Conservation (phyloP, 2,329 filamentous ascomycete species). For the Helicocarpus griseus region DNA sequence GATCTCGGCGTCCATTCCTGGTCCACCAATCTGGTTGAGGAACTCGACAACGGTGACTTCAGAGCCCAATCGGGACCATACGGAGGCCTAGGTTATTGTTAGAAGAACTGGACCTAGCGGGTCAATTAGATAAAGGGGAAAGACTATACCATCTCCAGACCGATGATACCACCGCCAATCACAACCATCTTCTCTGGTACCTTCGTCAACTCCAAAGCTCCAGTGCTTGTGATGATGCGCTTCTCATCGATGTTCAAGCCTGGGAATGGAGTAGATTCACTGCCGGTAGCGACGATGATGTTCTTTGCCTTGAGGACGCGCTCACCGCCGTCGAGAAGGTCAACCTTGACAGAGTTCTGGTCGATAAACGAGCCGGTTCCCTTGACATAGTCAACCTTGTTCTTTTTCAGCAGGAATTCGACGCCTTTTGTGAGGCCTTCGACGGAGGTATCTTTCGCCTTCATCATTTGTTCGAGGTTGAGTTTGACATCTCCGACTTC, state of each 20-base stretch:
- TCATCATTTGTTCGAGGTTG: conserved; percentile 93
- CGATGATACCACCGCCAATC: conserved; percentile 97
- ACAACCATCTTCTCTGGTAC: conserved; percentile 95
- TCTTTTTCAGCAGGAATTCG: conserved; percentile 98
- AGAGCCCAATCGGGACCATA: conserved; percentile 87
- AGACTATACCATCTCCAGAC: conserved; percentile 75
- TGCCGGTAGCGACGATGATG: conserved; percentile 94
- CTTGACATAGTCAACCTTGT: conserved; percentile 96
- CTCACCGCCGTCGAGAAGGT: conserved; percentile 84
- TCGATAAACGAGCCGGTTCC: conserved; percentile 78
- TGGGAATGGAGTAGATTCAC: conserved; percentile 91
- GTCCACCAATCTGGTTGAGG: conserved; percentile 89
- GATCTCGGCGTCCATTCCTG: conserved; percentile 93
- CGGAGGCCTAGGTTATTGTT: conserved; percentile 51
- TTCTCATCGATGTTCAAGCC: conserved; percentile 95
- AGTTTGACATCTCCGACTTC: conserved; percentile 96
- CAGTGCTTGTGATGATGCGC: conserved; percentile 92
- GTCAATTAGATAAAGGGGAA: neutral
- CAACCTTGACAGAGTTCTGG: conserved; percentile 85
- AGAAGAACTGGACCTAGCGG: conserved; percentile 1
- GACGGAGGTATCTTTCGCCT: conserved; percentile 93
- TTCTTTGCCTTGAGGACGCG: conserved; percentile 84
- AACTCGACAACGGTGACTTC: conserved; percentile 98
- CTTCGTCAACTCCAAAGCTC: conserved; percentile 78
- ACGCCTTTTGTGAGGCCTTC: conserved; percentile 87